phyloP scores from a whole-genome alignment of 1,284 basidiomycete species.

The Ceratobasidium sp. region DNA sequence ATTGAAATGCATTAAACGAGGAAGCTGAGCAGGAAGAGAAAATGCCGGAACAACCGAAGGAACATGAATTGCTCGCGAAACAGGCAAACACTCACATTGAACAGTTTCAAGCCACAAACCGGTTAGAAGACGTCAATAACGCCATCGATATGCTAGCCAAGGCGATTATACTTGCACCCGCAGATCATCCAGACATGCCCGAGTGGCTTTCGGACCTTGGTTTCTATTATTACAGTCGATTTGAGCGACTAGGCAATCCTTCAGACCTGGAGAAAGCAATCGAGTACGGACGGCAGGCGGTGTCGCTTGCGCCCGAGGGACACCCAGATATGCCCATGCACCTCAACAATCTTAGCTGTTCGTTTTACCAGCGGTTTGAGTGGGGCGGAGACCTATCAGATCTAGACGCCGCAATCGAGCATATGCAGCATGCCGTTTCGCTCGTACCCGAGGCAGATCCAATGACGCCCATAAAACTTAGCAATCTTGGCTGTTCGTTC shows the following conservation, averaged over 20 bases:
- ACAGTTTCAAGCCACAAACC: too few species aligned
- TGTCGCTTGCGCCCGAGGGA: not conserved
- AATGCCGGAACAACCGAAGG: too few species aligned
- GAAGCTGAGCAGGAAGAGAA: too few species aligned
- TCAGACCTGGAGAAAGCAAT: conserved; percentile 5
- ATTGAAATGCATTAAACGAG: too few species aligned
- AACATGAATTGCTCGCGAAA: too few species aligned
- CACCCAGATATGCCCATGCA: too few species aligned
- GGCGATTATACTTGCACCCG: not conserved
- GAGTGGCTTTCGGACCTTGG: conserved; percentile 2
- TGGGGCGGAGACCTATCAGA: too few species aligned
- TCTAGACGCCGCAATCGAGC: not conserved
- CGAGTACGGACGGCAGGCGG: not conserved
- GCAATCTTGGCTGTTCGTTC: too few species aligned
- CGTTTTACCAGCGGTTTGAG: too few species aligned
- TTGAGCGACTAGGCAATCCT: not conserved
- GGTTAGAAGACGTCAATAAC: conserved; percentile 5
- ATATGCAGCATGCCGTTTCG: not conserved
- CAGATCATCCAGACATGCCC: not conserved
- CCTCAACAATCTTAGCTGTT: too few species aligned
- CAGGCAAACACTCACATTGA: too few species aligned
- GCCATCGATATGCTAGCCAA: conserved; percentile 8
- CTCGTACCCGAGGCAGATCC: not conserved
- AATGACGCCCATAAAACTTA: not conserved
- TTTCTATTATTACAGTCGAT: not conserved